These are phyloP conservation scores for Trichocladium uniseriatum DNA, from an alignment of 495 filamentous ascomycete genomes.

Conservation along the genomic window DNA sequence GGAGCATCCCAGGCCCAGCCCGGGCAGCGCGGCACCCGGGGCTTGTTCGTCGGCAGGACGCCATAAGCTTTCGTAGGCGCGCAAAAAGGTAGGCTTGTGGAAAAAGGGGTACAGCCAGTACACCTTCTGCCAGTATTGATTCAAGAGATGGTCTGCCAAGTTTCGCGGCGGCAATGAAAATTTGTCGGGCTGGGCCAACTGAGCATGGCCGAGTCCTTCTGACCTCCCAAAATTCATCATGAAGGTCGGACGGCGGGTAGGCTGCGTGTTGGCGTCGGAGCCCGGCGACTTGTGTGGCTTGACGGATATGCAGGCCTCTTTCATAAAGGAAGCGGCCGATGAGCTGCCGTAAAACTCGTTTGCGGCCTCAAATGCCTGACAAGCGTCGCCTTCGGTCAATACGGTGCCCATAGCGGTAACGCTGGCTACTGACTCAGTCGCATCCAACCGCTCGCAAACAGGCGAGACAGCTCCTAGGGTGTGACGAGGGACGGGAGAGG, in stretches of 20 bases:
- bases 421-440: conserved; percentile 19
- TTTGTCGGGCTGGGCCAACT: conserved; percentile 9
- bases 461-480: neutral
- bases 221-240: neutral
- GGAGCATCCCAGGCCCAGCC: conserved; percentile 34
- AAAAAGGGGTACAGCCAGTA: conserved; percentile 40
- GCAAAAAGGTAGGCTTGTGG: conserved; percentile 36
- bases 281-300: neutral
- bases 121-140: conserved; percentile 34
- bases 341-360: conserved; percentile 37
- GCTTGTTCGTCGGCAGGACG: conserved; percentile 19
- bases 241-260: neutral
- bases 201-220: neutral
- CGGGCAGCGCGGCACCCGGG: conserved; percentile 1
- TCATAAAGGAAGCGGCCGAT: conserved; percentile 37
- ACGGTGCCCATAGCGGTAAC: conserved; percentile 33
- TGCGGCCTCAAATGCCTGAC: conserved; percentile 19
- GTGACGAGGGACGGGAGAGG: neutral
- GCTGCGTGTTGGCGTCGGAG: neutral
- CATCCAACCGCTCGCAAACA: conserved; percentile 1
- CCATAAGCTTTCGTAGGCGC: conserved; percentile 39
- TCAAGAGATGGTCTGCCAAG: conserved; percentile 38
- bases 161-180: conserved; percentile 32
- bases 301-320: conserved; percentile 28
- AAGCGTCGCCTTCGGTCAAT: conserved; percentile 20